Evolutionary conservation across 2,329 filamentous ascomycete species (phyloP).

Genomic region (Eurotiales sp.): DNA sequence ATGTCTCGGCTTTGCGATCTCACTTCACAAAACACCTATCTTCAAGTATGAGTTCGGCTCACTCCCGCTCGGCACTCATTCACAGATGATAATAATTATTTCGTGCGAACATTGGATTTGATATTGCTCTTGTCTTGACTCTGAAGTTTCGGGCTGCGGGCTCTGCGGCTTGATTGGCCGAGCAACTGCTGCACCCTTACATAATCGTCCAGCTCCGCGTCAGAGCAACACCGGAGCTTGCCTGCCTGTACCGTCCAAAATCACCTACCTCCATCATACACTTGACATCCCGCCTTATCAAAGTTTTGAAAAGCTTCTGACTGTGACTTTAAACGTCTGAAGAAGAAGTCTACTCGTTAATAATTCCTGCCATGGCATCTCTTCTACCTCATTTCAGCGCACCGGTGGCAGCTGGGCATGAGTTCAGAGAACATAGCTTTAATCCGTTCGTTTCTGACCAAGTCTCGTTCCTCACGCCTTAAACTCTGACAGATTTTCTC

Average conservation of each 20-base stretch:
- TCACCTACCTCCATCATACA: conserved; percentile 16
- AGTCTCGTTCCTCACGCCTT: background rate
- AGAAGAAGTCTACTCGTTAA: too few relatives aligned
- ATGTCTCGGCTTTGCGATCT: background rate
- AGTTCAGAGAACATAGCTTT: conserved; percentile 68
- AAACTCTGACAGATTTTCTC: background rate
- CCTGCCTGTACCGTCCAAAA: conserved; percentile 5
- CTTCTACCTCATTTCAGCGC: conserved; percentile 49
- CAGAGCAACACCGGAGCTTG: conserved; percentile 21
- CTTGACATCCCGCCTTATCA: background rate
- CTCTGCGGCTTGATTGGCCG: conserved; percentile 7
- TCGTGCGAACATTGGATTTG: background rate
- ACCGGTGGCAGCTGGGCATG: conserved; percentile 53
- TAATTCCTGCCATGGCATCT: conserved; percentile 54
- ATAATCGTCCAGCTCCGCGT: conserved; percentile 30
- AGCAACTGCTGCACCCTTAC: conserved; percentile 8
- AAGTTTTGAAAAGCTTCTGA: background rate
- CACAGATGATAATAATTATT: too few relatives aligned
- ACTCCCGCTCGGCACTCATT: too few relatives aligned
- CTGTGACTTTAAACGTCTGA: too few relatives aligned
- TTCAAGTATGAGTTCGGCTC: too few relatives aligned
- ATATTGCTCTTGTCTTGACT: background rate
- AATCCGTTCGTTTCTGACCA: conserved; percentile 73
- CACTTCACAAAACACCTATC: background rate
- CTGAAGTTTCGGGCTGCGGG: background rate